phyloP scores from a whole-genome alignment of 441 rosid genomes.

The Flueggea neowawraea region DNA sequence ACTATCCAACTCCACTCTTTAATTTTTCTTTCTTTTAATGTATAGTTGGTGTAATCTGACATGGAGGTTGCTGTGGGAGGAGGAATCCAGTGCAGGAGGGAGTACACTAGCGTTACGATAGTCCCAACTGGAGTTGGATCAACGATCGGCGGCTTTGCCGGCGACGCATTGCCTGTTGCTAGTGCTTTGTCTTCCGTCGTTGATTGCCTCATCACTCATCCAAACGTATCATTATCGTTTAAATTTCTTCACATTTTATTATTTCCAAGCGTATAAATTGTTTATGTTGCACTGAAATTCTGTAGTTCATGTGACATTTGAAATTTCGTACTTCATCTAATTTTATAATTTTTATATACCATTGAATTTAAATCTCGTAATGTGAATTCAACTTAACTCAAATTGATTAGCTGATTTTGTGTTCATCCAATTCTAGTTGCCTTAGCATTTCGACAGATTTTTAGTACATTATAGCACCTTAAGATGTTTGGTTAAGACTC shows the following conservation, averaged over 20 bases:
- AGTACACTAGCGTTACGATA: conserved; percentile 61
- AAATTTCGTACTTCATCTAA: too few species aligned
- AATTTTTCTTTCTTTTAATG: neutral
- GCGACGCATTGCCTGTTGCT: conserved; percentile 60
- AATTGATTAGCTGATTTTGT: too few species aligned
- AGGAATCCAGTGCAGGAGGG: conserved; percentile 37
- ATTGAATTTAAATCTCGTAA: too few species aligned
- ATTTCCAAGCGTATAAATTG: too few species aligned
- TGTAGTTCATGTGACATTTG: too few species aligned
- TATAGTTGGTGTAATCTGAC: neutral
- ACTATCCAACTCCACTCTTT: conserved; percentile 1
- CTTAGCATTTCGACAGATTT: too few species aligned
- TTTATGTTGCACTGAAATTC: too few species aligned
- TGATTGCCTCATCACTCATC: conserved; percentile 66
- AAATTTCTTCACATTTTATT: neutral
- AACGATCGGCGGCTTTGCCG: conserved; percentile 63
- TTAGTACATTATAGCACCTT: too few species aligned
- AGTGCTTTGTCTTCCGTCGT: conserved; percentile 58
- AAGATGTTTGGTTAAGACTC: too few species aligned
- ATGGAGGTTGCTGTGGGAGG: neutral
- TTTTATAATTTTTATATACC: too few species aligned
- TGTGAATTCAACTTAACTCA: too few species aligned
- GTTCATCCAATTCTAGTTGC: too few species aligned
- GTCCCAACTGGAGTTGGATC: conserved; percentile 73
- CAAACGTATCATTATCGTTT: conserved; percentile 32